A percentile compares a stretch with the other conserved stretches of the same genome.
Evolutionary conservation across 1,284 basidiomycete species (phyloP).

Genomic region (Exsudoporus floridanus): DNA sequence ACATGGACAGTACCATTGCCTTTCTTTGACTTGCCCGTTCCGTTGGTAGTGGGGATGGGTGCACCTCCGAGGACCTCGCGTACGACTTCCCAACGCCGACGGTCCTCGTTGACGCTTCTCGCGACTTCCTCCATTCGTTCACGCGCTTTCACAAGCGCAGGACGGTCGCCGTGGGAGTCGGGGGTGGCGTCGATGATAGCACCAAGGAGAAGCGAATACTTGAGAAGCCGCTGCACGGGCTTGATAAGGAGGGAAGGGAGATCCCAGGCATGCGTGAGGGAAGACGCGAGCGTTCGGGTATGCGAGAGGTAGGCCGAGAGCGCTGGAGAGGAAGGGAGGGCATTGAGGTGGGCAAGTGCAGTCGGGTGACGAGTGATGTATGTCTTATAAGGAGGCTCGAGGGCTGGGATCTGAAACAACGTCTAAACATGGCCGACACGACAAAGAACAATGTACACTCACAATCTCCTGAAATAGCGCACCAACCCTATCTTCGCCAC

Average conservation of each 20-base stretch:
- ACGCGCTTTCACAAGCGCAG: slow-evolving; percentile 57
- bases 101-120: slow-evolving; percentile 82
- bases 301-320: slow-evolving; percentile 61
- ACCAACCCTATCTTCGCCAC: slow-evolving; percentile 74
- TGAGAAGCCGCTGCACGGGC: slow-evolving; percentile 88
- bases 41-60: slow-evolving; percentile 25
- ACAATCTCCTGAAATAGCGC: slow-evolving; percentile 75
- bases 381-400: slow-evolving; percentile 78
- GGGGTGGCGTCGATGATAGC: slow-evolving; percentile 82
- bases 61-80: slow-evolving; percentile 57
- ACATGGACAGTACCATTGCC: slow-evolving; percentile 33
- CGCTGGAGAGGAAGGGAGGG: slow-evolving; percentile 52
- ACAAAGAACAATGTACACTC: slow-evolving; percentile 22
- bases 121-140: slow-evolving; percentile 76
- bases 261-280: slow-evolving; percentile 90
- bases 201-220: slow-evolving; percentile 84
- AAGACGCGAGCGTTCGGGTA: slow-evolving; percentile 66
- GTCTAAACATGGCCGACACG: not conserved
- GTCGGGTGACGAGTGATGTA: slow-evolving; percentile 87
- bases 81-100: slow-evolving; percentile 83
- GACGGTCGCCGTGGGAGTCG: slow-evolving; percentile 65
- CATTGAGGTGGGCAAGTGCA: slow-evolving; percentile 69
- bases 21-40: slow-evolving; percentile 42
- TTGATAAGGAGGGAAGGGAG: slow-evolving; percentile 89
- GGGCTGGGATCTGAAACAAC: slow-evolving; percentile 60